These are phyloP conservation scores for Penicillium ucsense DNA, from an alignment of 495 filamentous ascomycete species.

Conservation along the genomic window DNA sequence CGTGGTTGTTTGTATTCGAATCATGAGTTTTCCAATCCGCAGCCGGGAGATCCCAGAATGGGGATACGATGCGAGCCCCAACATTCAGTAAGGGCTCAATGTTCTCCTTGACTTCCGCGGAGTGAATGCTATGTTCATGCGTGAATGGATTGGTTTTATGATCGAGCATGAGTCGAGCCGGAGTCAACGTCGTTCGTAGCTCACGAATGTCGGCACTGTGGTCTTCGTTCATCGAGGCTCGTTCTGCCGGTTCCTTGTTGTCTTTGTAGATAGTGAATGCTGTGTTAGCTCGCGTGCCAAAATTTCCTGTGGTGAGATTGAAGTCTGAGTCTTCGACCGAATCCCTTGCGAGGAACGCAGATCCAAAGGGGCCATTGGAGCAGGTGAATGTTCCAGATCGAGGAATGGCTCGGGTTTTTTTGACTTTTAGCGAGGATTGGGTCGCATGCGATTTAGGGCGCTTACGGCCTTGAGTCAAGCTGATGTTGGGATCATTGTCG, in stretches of 20 bases:
- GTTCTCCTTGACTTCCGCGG: slow-evolving; percentile 30
- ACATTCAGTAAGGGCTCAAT: slow-evolving; percentile 32
- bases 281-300: slow-evolving; percentile 11
- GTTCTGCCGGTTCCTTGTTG: slow-evolving; percentile 4
- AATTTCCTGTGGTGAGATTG: slow-evolving; percentile 13
- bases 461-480: slow-evolving; percentile 17
- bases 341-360: slow-evolving; percentile 12
- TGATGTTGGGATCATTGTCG: slow-evolving; percentile 24
- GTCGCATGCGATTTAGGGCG: slow-evolving; percentile 7
- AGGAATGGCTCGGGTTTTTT: background rate
- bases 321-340: slow-evolving; percentile 28
- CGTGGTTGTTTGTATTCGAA: slow-evolving; percentile 15
- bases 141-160: slow-evolving; percentile 7
- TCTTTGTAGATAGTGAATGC: slow-evolving; percentile 33
- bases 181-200: slow-evolving; percentile 11
- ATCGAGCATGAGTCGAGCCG: slow-evolving; percentile 16
- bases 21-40: slow-evolving; percentile 20
- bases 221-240: slow-evolving; percentile 4
- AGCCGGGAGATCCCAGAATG: slow-evolving; percentile 16
- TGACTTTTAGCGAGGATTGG: background rate
- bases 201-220: background rate
- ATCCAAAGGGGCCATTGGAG: background rate
- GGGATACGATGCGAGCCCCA: slow-evolving; percentile 23
- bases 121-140: slow-evolving; percentile 3
- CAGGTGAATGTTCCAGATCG: background rate